Conservation (phyloP, 371 early-diverging fungal genomes). For the Quaeritorhiza haematococci region DNA sequence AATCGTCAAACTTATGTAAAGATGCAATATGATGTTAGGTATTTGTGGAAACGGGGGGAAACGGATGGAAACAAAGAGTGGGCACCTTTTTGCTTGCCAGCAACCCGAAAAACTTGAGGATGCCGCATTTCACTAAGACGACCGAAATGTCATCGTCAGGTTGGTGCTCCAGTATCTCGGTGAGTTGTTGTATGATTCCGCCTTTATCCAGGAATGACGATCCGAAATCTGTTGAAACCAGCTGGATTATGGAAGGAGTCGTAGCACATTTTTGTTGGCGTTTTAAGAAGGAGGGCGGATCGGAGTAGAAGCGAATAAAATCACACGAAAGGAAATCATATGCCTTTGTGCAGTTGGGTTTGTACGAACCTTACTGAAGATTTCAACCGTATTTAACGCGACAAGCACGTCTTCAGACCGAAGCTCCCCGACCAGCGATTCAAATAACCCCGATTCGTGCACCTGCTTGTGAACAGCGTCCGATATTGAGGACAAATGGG, state of each 20-base stretch:
- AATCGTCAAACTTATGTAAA: too few relatives aligned
- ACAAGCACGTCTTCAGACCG: slow-evolving; percentile 3
- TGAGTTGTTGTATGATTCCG: slow-evolving; percentile 4
- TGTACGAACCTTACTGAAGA: slow-evolving; percentile 9
- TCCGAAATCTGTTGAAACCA: slow-evolving; percentile 5
- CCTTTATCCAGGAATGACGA: background rate
- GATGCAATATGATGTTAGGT: too few relatives aligned
- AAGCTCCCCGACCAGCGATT: slow-evolving; percentile 10
- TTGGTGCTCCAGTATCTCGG: background rate
- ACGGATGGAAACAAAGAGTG: background rate
- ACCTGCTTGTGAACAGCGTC: background rate
- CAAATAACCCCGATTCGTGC: slow-evolving; percentile 2
- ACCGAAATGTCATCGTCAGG: slow-evolving; percentile 1
- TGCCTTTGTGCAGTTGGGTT: too few relatives aligned
- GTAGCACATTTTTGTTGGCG: too few relatives aligned
- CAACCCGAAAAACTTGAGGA: slow-evolving; percentile 10
- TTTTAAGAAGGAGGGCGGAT: too few relatives aligned
- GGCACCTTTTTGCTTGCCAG: background rate
- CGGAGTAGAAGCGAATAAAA: too few relatives aligned
- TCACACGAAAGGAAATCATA: too few relatives aligned
- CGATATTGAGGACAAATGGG: slow-evolving; percentile 5
- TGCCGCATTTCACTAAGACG: background rate
- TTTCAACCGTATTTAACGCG: slow-evolving; percentile 6
- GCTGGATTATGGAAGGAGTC: too few relatives aligned
- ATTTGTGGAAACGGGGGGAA: too few relatives aligned